Evolutionary conservation across 371 early-diverging fungal genomes (phyloP), one percentile per base, ranked within the genome.

Genomic region (Amoeboaphelidium protococcarum): DNA sequence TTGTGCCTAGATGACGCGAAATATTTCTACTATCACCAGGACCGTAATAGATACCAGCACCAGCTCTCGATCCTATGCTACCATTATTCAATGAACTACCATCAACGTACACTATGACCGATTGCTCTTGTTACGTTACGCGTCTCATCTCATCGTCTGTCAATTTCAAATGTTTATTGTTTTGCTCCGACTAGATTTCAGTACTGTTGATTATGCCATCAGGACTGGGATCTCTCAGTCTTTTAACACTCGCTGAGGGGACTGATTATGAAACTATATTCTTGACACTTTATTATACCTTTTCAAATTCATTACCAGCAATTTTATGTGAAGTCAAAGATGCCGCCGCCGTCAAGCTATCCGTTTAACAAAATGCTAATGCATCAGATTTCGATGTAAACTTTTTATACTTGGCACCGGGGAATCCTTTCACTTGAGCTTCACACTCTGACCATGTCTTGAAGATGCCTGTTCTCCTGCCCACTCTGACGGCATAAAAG

Each of bases 41-140:
- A 13, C 78, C 81, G 62, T 76, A 85, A 52, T 66, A 84, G n/a
- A 84, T 79, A 3, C 89, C 89, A 42, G 74, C 55, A 2, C 89
- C 85, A 22, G 83, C 86, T 13, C 59, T 52, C 1, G 80, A 77
- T 4, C 59, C 51, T 2, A 13, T 6, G 21, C 47, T 52, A 0
- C 85, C 85, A 60, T 85, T 85, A 12, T 59, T 55, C 1, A 63
- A 52, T 40, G 80, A 67, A 37, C 78, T 71, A 13, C 89, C 87
- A 50, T 86, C 86, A 0, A 83, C 84, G 58, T 79, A 84, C 22
- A 75, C 66, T 20, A 49, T n/a, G 20, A 58, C 13, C 44, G 37
- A 40, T 43, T 40, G n/a, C n/a, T n/a, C n/a, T n/a, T n/a, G n/a
- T n/a, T n/a, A n/a, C n/a, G n/a, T n/a, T n/a, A n/a, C n/a, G n/a